Percentiles rank a stretch among this genome's conserved stretches.
These are phyloP conservation scores for Henckelia pumila DNA, from an alignment of 257 asterid genomes.

Conservation along the genomic window DNA sequence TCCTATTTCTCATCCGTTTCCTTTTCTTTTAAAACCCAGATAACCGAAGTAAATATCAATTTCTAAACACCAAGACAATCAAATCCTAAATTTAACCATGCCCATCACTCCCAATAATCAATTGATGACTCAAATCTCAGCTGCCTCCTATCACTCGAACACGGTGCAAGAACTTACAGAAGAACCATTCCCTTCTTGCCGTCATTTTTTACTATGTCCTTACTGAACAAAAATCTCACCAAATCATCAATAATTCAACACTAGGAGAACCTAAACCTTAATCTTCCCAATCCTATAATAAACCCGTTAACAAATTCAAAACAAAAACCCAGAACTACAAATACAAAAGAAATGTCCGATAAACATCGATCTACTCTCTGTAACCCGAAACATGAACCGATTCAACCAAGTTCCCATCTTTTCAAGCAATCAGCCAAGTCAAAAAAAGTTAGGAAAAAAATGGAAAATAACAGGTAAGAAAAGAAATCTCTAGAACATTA, in stretches of 20 bases:
- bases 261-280: background rate
- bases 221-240: background rate
- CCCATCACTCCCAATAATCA: background rate
- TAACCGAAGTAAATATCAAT: background rate
- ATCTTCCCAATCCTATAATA: background rate
- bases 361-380: background rate
- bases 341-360: background rate
- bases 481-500: slow-evolving; percentile 30
- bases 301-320: background rate
- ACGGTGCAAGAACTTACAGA: background rate
- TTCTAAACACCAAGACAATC: background rate
- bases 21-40: too few species aligned
- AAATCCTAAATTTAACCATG: background rate
- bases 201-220: background rate
- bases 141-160: background rate
- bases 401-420: background rate
- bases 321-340: too few species aligned
- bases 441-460: too few species aligned
- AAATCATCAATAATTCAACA: background rate
- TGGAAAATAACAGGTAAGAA: background rate
- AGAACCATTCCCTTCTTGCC: background rate
- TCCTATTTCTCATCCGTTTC: background rate
- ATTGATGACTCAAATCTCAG: background rate
- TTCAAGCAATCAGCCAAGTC: background rate
- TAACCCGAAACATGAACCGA: background rate